Conservation (phyloP, 352 stramenopile genomes). For the Globisporangium mamillatum region DNA sequence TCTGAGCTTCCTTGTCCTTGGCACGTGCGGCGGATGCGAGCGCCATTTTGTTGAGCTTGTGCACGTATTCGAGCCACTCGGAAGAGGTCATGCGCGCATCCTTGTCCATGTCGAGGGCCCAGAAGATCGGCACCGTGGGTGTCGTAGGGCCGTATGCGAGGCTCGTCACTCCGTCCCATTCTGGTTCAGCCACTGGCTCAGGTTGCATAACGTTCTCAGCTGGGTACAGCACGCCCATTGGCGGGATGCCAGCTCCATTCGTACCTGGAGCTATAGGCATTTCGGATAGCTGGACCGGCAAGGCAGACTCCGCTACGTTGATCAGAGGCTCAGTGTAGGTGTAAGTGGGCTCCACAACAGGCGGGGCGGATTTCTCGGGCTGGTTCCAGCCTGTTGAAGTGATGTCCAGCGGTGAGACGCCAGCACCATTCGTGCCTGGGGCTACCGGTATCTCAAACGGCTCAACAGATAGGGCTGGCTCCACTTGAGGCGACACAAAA, state of each 20-base stretch:
- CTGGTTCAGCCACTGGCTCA: neutral
- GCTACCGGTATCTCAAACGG: too few species aligned
- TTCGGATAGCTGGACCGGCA: neutral
- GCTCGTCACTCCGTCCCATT: neutral
- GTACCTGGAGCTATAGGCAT: neutral
- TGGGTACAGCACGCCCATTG: neutral
- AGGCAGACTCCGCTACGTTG: neutral
- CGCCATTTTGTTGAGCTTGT: constrained; percentile 21
- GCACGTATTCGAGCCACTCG: constrained; percentile 28
- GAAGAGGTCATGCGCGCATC: constrained; percentile 17
- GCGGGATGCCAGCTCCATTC: constrained; percentile 3
- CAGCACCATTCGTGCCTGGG: too few species aligned
- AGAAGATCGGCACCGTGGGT: constrained; percentile 6
- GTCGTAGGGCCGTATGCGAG: neutral
- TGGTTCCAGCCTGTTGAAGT: too few species aligned
- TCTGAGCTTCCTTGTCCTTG: constrained; percentile 18
- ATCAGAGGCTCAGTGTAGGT: neutral
- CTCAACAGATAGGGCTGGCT: too few species aligned
- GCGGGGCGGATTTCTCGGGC: too few species aligned
- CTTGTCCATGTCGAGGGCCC: constrained; percentile 23
- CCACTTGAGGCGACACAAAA: too few species aligned
- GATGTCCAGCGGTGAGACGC: too few species aligned
- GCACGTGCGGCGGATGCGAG: constrained; percentile 16
- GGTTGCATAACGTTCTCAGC: too few species aligned
- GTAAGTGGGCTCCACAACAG: too few species aligned